Evolutionary conservation across 179 eudicot species (phyloP), one percentile per base, ranked within the genome.

Genomic region (Spergularia azorica): DNA sequence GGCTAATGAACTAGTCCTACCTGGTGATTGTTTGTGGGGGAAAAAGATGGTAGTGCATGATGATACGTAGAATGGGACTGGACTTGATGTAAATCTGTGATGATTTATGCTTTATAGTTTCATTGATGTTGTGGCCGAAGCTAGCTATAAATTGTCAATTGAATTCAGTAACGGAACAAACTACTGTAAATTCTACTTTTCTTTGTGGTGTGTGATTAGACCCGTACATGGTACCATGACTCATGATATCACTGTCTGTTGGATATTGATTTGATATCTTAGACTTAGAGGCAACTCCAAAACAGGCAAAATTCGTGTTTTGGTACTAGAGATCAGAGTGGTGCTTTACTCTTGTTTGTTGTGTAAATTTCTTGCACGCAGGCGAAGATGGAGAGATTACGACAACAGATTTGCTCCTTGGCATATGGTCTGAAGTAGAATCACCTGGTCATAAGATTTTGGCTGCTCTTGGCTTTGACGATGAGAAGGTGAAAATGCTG

Each of bases 301-400:
- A 26, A 26, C 32, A 0, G 32, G 32, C 32, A 26, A 26, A 43
- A 43, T 41, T 58, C 1, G 11, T 48, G 11, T 46, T n/a, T 17
- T 10, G 15, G 7, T 17, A 11, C 3, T 4, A 38, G 9, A 55
- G 0, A 3, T 73, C 5, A 16, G 41, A 18, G 36, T 9, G 58
- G 9, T 48, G 18, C 39, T n/a, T 39, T 14, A 62, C 7, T 50
- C 50, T 75, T 54, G 13, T 11, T 26, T 26, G n/a, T n/a, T n/a
- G 32, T 26, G 32, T 26, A 26, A 26, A 26, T 26, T 26, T 71
- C 60, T 52, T 69, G 39, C 36, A 54, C 81, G 83, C 87, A 95
- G 98, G 92, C 79, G 91, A 84, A 76, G 74, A 68, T 60, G 95
- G 92, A 72, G 97, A 91, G 84, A 79, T 91, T 41, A 95, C 97